Percentiles rank a stretch among this genome's conserved stretches.
These are phyloP conservation scores for Cadophora sp. DNA, from an alignment of 2,329 filamentous ascomycete species.

Conservation along the genomic window DNA sequence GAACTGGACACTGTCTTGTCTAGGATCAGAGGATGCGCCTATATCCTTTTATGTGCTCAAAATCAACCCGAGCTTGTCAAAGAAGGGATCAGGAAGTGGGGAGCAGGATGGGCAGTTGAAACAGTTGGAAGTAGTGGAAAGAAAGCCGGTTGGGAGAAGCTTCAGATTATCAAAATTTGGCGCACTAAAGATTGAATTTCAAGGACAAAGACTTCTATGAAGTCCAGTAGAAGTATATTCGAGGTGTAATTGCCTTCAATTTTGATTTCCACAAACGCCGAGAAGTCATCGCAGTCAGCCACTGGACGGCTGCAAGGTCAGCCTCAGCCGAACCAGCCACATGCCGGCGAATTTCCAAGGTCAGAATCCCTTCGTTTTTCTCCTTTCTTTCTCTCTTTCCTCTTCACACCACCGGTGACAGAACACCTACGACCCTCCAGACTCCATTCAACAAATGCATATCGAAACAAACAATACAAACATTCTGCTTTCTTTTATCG, in stretches of 20 bases:
- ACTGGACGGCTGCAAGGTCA: neutral
- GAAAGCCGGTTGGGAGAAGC: too few relatives aligned
- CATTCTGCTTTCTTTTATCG: conserved; percentile 28
- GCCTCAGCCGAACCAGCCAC: conserved; percentile 2
- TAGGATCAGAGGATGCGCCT: conserved; percentile 76
- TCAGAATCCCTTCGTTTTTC: conserved; percentile 17
- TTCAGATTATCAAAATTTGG: too few relatives aligned
- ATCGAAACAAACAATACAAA: conserved; percentile 39
- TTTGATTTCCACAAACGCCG: too few relatives aligned
- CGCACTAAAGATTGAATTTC: too few relatives aligned
- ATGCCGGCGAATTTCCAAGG: neutral
- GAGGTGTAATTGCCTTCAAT: too few relatives aligned
- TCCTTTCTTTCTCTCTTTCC: conserved; percentile 21
- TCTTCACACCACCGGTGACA: conserved; percentile 38
- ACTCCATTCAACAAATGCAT: conserved; percentile 43
- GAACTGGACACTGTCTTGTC: conserved; percentile 70
- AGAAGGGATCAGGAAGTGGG: conserved; percentile 63
- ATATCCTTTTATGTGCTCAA: conserved; percentile 87
- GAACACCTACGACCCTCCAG: conserved; percentile 19
- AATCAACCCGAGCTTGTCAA: conserved; percentile 84
- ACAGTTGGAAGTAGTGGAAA: conserved; percentile 52
- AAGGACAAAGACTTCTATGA: too few relatives aligned
- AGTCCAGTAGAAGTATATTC: too few relatives aligned
- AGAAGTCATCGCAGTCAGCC: neutral
- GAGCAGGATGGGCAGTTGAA: conserved; percentile 72